phyloP scores from a whole-genome alignment of 768 basidiomycete genomes.

The Leucocoprinus sp. region DNA sequence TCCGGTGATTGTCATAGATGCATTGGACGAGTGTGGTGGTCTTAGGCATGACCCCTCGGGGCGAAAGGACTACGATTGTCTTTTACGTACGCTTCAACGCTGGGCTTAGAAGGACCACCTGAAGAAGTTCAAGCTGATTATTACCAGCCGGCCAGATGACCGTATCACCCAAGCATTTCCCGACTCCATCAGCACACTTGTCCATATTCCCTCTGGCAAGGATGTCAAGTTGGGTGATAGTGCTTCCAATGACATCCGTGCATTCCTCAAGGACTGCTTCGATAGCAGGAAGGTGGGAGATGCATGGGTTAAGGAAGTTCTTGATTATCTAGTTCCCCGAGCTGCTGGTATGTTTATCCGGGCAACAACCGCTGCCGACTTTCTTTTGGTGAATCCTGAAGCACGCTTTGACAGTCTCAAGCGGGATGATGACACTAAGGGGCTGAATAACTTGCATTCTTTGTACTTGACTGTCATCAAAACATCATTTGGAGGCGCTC shows the following conservation, averaged over 20 bases:
- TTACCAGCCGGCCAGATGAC: conserved; percentile 18
- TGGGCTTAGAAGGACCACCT: conserved; percentile 16
- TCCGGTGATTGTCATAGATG: conserved; percentile 22
- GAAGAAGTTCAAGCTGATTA: conserved; percentile 17
- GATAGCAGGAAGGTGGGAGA: conserved; percentile 6
- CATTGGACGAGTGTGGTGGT: conserved; percentile 23
- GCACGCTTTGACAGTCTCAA: conserved; percentile 11
- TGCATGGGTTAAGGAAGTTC: conserved; percentile 17
- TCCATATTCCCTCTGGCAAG: conserved; percentile 16
- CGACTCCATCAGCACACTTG: conserved; percentile 11
- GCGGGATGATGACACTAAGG: conserved; percentile 9
- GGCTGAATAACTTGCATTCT: conserved; percentile 15
- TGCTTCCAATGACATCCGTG: conserved; percentile 18
- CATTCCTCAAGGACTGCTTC: conserved; percentile 15
- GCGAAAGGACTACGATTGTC: conserved; percentile 13
- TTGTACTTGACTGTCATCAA: background rate
- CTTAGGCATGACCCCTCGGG: conserved; percentile 8
- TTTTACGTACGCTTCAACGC: conserved; percentile 17
- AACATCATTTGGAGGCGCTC: background rate
- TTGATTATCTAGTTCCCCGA: conserved; percentile 16
- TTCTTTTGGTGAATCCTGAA: conserved; percentile 14
- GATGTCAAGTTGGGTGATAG: conserved; percentile 14
- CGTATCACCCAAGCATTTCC: conserved; percentile 12
- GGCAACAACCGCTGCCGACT: conserved; percentile 18
- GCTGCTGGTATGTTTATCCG: conserved; percentile 25